phyloP scores from a whole-genome alignment of 805 yeast genomes.

The Candida vaughaniae region DNA sequence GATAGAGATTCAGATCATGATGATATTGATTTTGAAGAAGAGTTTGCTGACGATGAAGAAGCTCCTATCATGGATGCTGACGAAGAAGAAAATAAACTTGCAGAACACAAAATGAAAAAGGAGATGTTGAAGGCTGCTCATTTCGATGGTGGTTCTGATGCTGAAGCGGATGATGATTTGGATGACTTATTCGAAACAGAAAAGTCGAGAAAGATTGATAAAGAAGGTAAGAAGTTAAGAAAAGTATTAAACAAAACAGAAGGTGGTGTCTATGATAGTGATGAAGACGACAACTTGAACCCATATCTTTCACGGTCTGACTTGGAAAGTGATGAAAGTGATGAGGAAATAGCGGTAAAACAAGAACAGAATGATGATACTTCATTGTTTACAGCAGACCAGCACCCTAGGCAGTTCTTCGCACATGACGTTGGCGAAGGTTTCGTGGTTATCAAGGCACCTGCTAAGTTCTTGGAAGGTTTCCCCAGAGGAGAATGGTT shows the following conservation, averaged over 20 bases:
- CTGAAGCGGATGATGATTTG: conserved; percentile 47
- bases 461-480: conserved; percentile 53
- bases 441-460: conserved; percentile 61
- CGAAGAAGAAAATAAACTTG: conserved; percentile 90
- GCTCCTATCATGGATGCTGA: conserved; percentile 97
- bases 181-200: conserved; percentile 71
- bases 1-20: conserved; percentile 78
- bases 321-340: conserved; percentile 64
- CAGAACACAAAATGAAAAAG: conserved; percentile 77
- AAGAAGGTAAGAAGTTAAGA: conserved; percentile 83
- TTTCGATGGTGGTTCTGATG: conserved; percentile 60
- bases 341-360: conserved; percentile 36
- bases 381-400: conserved; percentile 4
- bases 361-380: conserved; percentile 29
- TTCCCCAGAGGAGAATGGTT: conserved; percentile 88
- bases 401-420: conserved; percentile 15
- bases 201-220: conserved; percentile 69
- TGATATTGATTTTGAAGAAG: conserved; percentile 93
- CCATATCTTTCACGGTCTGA: conserved; percentile 65
- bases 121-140: conserved; percentile 84
- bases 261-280: conserved; percentile 85
- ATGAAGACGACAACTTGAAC: conserved; percentile 64
- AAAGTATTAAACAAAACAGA: conserved; percentile 84
- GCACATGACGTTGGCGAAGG: conserved; percentile 36
- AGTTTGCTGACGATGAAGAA: conserved; percentile 97